These are phyloP conservation scores for Vachellia pachyceras DNA, from an alignment of 306 rosid species.

Conservation along the genomic window DNA sequence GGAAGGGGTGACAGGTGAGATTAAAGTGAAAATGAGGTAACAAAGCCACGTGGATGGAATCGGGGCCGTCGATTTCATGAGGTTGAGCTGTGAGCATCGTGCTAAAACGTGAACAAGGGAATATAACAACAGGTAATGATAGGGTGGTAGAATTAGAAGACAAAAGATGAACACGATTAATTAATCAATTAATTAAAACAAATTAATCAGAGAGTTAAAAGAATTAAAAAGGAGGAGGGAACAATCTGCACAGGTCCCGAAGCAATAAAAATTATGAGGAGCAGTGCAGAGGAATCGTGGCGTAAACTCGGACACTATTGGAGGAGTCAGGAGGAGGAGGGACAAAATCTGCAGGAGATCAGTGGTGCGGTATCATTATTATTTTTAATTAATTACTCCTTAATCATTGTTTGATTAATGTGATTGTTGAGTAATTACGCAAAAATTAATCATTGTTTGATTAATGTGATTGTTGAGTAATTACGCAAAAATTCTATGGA, in stretches of 20 bases:
- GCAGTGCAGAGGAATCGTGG: constrained; percentile 83
- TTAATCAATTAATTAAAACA: constrained; percentile 31
- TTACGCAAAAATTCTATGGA: background rate
- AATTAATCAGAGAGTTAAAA: constrained; percentile 32
- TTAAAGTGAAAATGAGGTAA: constrained; percentile 48
- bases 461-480: constrained; percentile 35
- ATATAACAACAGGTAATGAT: constrained; percentile 64
- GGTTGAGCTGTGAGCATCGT: constrained; percentile 92
- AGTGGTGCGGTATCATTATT: constrained; percentile 20
- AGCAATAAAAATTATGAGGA: constrained; percentile 56
- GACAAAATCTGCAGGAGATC: constrained; percentile 62
- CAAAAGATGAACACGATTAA: constrained; percentile 36
- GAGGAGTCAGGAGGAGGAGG: background rate
- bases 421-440: constrained; percentile 39
- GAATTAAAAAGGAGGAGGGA: background rate
- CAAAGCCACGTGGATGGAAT: constrained; percentile 64
- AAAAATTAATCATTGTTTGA: constrained; percentile 45
- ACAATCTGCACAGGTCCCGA: constrained; percentile 55
- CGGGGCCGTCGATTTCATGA: constrained; percentile 38
- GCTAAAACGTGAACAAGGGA: constrained; percentile 83
- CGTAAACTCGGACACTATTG: constrained; percentile 68
- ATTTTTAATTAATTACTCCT: constrained; percentile 11
- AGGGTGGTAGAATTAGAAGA: constrained; percentile 38
- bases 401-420: constrained; percentile 39
- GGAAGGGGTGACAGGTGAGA: constrained; percentile 47